Evolutionary conservation across 306 rosid species (phyloP).

Genomic region (Castanea crenata): DNA sequence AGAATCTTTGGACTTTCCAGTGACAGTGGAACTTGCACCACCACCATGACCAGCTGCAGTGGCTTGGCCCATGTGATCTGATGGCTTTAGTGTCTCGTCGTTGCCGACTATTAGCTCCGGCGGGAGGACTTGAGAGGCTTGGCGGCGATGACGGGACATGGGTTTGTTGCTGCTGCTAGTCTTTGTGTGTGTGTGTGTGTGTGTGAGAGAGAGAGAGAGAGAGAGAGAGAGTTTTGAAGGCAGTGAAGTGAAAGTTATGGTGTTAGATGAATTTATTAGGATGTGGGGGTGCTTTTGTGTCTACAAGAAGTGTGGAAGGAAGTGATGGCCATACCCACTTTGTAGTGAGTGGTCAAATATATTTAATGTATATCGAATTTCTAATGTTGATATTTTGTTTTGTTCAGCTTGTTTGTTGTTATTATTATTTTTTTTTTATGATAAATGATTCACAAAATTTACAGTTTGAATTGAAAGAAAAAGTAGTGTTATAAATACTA

Average conservation of each 20-base stretch:
- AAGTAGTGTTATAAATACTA: too few relatives aligned
- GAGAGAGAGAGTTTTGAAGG: not conserved
- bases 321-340: not conserved
- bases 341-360: not conserved
- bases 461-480: not conserved
- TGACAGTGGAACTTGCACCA: not conserved
- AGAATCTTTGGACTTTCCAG: not conserved
- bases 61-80: not conserved
- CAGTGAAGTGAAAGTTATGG: not conserved
- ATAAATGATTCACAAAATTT: not conserved
- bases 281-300: not conserved
- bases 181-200: too few relatives aligned
- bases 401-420: not conserved
- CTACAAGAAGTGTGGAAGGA: not conserved
- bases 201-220: not conserved
- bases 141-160: conserved; percentile 37
- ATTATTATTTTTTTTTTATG: not conserved
- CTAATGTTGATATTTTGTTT: not conserved
- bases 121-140: conserved; percentile 20
- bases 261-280: conserved; percentile 9
- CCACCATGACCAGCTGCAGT: not conserved
- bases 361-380: not conserved
- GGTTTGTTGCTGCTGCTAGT: not conserved
- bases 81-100: conserved; percentile 5
- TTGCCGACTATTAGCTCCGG: conserved; percentile 21